Evolutionary conservation across 2,329 filamentous ascomycete species (phyloP), one percentile per base, ranked within the genome.

Genomic region (Penicillium expansum): DNA sequence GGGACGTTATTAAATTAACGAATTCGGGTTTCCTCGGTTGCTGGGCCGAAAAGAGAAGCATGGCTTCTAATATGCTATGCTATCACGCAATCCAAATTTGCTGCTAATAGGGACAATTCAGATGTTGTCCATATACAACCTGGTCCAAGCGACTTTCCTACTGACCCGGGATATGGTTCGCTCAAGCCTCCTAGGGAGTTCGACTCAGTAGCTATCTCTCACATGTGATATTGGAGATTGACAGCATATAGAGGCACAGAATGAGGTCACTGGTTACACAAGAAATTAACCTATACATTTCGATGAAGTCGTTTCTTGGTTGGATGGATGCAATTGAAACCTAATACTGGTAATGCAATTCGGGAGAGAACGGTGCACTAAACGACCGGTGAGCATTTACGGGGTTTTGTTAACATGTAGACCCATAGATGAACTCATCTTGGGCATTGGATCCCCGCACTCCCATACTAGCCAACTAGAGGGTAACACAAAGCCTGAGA

Each of bases 351-450:
- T 29, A n/a, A 48, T 32, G 27, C 11, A 13, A 41, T n/a, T 56
- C 56, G 53, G 50, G 47, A 53, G 37, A 50, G 37, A 55, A 60
- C 43, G 52, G 48, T 52, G 48, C 32, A 45, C 33, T 53, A 55
- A 29, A 51, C 37, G 47, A 54, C 50, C 59, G 59, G 59, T 63
- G 59, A 62, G 37, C 33, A 29, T 43, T 58, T 55, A 24, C 33
- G 27, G 56, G 41, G 6, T 47, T 49, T 16, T 42, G 10, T 18
- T 22, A 48, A 45, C 9, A 35, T 43, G 45, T 24, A 33, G 49
- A 48, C 51, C 41, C 18, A 32, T 50, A 44, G 18, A 59, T 62
- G 61, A 55, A 57, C 13, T 41, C 37, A 50, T 61, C 43, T 53
- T 59, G 54, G 30, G 9, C n/a, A 55, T 55, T 32, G 45, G 30